Conservation (phyloP, 2,329 filamentous ascomycete species). For the Clonostachys sp. region DNA sequence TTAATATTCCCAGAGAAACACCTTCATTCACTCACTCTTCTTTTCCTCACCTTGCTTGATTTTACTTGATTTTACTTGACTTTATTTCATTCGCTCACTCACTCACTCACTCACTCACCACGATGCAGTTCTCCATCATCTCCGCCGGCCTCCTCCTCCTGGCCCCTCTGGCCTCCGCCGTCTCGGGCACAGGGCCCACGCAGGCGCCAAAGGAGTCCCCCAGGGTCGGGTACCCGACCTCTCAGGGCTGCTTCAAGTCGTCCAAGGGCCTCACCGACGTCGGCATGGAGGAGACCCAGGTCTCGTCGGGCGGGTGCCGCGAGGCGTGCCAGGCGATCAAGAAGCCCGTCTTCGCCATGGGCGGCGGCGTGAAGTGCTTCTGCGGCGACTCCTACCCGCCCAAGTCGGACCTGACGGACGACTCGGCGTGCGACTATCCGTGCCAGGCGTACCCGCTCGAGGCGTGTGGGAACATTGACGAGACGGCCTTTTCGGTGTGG, state of each 20-base stretch:
- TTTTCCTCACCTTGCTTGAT: too few relatives aligned
- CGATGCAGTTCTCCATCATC: too few relatives aligned
- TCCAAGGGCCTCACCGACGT: constrained; percentile 28
- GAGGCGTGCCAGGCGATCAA: constrained; percentile 33
- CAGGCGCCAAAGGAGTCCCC: constrained; percentile 22
- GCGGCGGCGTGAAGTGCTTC: constrained; percentile 56
- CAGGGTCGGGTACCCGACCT: constrained; percentile 22
- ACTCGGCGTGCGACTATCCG: constrained; percentile 55
- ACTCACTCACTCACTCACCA: too few relatives aligned
- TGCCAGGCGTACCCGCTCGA: constrained; percentile 61
- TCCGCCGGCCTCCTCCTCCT: too few relatives aligned
- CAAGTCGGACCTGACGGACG: constrained; percentile 43
- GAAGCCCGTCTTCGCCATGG: constrained; percentile 57
- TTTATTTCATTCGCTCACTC: too few relatives aligned
- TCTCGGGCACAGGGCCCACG: background rate
- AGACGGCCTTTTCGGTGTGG: constrained; percentile 36
- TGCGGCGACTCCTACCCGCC: constrained; percentile 70
- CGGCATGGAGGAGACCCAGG: constrained; percentile 7
- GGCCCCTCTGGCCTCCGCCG: background rate
- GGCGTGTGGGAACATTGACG: constrained; percentile 47
- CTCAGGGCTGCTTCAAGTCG: constrained; percentile 47
- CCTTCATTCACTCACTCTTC: too few relatives aligned
- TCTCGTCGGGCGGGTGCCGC: constrained; percentile 36
- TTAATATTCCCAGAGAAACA: too few relatives aligned
- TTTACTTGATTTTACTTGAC: too few relatives aligned